Evolutionary conservation across 2,329 filamentous ascomycete genomes (phyloP), one percentile per base, ranked within the genome.

Genomic region (Arthrinium puccinioides): DNA sequence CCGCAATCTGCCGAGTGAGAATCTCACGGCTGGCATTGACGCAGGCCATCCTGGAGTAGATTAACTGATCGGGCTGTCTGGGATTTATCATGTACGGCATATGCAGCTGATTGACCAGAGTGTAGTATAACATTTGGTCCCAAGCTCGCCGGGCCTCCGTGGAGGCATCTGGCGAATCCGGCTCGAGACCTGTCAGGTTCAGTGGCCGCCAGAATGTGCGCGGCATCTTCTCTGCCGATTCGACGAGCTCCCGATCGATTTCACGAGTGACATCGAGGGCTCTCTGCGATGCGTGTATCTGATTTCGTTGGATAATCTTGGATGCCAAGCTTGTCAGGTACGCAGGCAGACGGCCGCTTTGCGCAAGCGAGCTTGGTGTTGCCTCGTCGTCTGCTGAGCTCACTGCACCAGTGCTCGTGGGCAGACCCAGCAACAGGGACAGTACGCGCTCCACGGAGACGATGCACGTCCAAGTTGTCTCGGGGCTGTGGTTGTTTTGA

Each of bases 21-120:
- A 65, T 50, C 34, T 66, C 63, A 1, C 66, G 63, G 31, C 59
- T 63, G 19, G 62, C 61, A 20, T 52, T 60, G 1, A 64, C 44
- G 19, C 58, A 55, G 0, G 59, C 61, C n/a, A 60, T 54, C 30
- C 50, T 58, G 44, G 55, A 62, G 44, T 60, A 57, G 6, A 57
- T 52, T 23, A 56, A 55, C 14, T 43, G 46, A 6, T 37, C 38
- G 20, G 54, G 51, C 10, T 39, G 30, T 4, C 49, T 45, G 6
- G 53, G 39, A 3, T 49, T 48, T 4, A 67, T 50, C 36, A 69
- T 55, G 38, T 63, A 66, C 1, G 65, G 65, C 4, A 69, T 44
- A 41, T 70, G 65, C 1, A 67, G 52, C 33, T 60, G 61, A 4
- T 51, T 51, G 9, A 69, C 45, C 6, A 66, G 40, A 31, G 64